These are phyloP conservation scores for Gamarada debralockiae DNA, from an alignment of 495 filamentous ascomycete species.

Conservation along the genomic window DNA sequence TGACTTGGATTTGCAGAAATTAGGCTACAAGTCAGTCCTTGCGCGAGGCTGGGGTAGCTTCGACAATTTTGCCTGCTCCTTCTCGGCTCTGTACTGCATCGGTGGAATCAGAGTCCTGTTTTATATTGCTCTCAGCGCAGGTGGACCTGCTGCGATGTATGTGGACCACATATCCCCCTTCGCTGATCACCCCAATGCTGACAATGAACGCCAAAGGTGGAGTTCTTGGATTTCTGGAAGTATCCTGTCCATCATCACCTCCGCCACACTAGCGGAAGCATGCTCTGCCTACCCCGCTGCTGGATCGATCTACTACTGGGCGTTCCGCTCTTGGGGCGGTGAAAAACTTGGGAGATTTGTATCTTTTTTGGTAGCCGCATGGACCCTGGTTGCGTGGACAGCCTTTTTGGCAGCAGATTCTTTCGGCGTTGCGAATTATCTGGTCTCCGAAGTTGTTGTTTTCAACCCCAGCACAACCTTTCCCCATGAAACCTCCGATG, in stretches of 20 bases:
- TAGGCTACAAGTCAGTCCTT: constrained; percentile 33
- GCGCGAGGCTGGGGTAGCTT: constrained; percentile 31
- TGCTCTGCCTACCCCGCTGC: constrained; percentile 33
- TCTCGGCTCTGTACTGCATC: constrained; percentile 32
- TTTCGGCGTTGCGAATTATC: constrained; percentile 35
- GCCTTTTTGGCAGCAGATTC: constrained; percentile 33
- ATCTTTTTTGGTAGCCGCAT: constrained; percentile 33
- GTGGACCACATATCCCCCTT: not conserved
- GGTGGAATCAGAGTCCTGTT: constrained; percentile 33
- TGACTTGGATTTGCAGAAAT: constrained; percentile 30
- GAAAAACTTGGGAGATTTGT: constrained; percentile 29
- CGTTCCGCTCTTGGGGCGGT: constrained; percentile 34
- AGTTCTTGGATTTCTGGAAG: constrained; percentile 36
- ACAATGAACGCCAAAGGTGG: constrained; percentile 18
- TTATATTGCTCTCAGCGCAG: constrained; percentile 32
- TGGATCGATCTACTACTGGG: constrained; percentile 37
- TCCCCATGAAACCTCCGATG: constrained; percentile 28
- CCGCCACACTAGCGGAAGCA: constrained; percentile 33
- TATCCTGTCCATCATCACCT: constrained; percentile 33
- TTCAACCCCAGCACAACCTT: constrained; percentile 33
- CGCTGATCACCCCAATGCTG: not conserved
- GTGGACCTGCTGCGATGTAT: constrained; percentile 32
- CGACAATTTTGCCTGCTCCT: constrained; percentile 35
- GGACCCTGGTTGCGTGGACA: constrained; percentile 35
- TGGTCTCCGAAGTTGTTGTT: constrained; percentile 30